These are phyloP conservation scores for Candida pseudoviswanathii DNA, from an alignment of 1,139 yeast genomes.

Conservation along the genomic window DNA sequence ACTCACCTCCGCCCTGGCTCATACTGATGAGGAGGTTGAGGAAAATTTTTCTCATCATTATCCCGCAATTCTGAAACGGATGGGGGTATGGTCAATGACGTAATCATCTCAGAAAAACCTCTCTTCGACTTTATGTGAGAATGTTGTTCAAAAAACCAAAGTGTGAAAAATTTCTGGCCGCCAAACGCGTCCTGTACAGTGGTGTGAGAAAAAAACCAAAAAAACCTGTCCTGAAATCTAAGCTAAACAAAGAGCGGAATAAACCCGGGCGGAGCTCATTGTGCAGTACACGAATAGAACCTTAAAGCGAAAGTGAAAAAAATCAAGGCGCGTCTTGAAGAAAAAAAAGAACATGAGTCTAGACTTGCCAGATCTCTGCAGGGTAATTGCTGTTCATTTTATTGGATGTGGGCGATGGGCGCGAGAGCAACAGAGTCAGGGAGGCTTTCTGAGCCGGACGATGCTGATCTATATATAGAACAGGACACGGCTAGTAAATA, in stretches of 20 bases:
- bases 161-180: too few species aligned
- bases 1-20: too few species aligned
- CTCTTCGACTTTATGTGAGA: not conserved
- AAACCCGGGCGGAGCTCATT: too few species aligned
- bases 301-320: not conserved
- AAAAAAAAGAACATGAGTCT: not conserved
- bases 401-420: not conserved
- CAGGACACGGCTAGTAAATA: not conserved
- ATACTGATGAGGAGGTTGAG: too few species aligned
- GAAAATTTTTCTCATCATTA: not conserved
- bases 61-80: not conserved
- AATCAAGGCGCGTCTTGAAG: not conserved
- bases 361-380: not conserved
- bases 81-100: not conserved
- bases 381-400: not conserved
- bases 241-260: too few species aligned
- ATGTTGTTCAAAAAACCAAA: not conserved
- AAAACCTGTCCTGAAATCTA: too few species aligned
- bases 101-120: not conserved
- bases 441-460: not conserved
- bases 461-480: constrained; percentile 1
- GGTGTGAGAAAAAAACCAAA: too few species aligned
- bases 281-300: not conserved
- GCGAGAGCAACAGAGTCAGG: not conserved
- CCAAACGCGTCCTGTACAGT: too few species aligned